Evolutionary conservation across 495 filamentous ascomycete genomes (phyloP).

Genomic region (Aspergillus homomorphus): DNA sequence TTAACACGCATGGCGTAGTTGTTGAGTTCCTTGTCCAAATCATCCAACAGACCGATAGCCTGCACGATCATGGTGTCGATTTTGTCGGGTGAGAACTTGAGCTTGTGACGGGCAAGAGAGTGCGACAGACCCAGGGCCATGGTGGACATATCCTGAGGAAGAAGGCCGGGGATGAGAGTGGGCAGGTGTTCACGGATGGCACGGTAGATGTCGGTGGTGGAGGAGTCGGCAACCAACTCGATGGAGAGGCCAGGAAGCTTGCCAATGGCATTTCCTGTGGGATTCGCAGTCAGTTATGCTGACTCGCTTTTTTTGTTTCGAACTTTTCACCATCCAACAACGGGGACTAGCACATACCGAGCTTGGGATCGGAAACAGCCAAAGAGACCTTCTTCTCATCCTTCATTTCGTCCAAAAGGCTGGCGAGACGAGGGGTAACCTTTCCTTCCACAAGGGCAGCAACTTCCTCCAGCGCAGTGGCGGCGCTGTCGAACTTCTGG

Average conservation of each 20-base stretch:
- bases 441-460: conserved; percentile 86
- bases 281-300: conserved; percentile 9
- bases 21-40: conserved; percentile 98
- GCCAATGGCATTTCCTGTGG: conserved; percentile 76
- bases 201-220: conserved; percentile 84
- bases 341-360: conserved; percentile 52
- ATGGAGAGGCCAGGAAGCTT: conserved; percentile 86
- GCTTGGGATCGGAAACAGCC: conserved; percentile 91
- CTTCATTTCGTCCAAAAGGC: conserved; percentile 83
- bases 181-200: conserved; percentile 87
- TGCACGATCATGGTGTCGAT: conserved; percentile 99
- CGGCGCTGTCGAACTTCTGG: conserved; percentile 91
- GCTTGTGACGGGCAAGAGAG: conserved; percentile 94
- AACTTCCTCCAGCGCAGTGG: conserved; percentile 80
- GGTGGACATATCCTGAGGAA: conserved; percentile 78
- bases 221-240: conserved; percentile 80
- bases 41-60: conserved; percentile 89
- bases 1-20: conserved; percentile 98
- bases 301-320: neutral
- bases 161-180: conserved; percentile 85
- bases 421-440: conserved; percentile 84
- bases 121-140: conserved; percentile 96
- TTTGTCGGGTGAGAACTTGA: conserved; percentile 98
- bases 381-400: conserved; percentile 97
- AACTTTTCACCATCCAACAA: neutral